These are phyloP conservation scores for Mucor racemosus DNA, from an alignment of 371 early-diverging fungal species.

Conservation along the genomic window DNA sequence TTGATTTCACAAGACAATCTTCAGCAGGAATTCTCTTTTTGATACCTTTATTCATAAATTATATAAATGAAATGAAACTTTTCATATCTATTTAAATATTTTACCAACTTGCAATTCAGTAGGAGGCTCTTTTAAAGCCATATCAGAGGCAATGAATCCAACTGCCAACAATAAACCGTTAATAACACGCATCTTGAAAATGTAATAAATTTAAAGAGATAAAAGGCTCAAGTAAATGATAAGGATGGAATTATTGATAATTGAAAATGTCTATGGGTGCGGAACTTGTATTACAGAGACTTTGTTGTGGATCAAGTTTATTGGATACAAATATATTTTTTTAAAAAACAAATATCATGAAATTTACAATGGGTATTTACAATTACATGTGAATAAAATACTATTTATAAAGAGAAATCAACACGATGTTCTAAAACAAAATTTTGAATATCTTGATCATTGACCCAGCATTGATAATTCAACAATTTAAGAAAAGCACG, in stretches of 20 bases:
- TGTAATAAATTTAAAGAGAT: conserved; percentile 1
- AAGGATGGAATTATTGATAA: background rate
- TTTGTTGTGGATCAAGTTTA: background rate
- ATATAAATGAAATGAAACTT: too few species aligned
- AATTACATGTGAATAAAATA: background rate
- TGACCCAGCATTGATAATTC: conserved; percentile 47
- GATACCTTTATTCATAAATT: conserved; percentile 37
- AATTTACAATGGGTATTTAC: background rate
- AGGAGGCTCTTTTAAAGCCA: conserved; percentile 57
- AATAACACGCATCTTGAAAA: conserved; percentile 19
- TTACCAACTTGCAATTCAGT: conserved; percentile 64
- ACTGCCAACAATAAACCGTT: conserved; percentile 12
- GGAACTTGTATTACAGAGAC: background rate
- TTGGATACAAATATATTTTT: background rate
- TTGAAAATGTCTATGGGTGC: background rate
- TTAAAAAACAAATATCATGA: background rate
- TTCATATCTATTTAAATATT: too few species aligned
- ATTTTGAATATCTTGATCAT: conserved; percentile 34
- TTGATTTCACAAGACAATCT: conserved; percentile 49
- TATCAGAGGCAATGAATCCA: conserved; percentile 22
- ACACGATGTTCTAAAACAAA: conserved; percentile 38
- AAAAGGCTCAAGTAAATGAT: conserved; percentile 6
- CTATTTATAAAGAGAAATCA: conserved; percentile 31
- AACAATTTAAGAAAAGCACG: conserved; percentile 46
- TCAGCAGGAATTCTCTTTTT: conserved; percentile 54